Conservation (phyloP, 192 early-diverging fungal species). For the Dissophora ornata region DNA sequence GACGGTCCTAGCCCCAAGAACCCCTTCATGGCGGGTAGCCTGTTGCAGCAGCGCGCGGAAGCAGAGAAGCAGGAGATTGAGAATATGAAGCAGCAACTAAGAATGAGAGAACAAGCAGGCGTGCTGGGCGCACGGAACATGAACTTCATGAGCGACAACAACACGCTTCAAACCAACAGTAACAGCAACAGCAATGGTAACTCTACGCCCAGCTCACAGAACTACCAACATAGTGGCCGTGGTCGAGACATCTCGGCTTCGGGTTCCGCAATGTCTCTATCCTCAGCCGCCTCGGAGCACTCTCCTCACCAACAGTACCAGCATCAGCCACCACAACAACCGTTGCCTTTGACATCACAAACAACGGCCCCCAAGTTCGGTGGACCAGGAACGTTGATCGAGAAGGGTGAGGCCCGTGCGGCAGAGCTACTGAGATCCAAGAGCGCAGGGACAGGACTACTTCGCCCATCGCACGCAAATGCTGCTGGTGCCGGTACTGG, state of each 20-base stretch:
- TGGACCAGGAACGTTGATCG: slow-evolving; percentile 41
- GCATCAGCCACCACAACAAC: slow-evolving; percentile 2
- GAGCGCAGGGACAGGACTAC: slow-evolving; percentile 39
- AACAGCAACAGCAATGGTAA: not conserved
- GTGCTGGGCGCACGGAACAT: slow-evolving; percentile 23
- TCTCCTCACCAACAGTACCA: slow-evolving; percentile 15
- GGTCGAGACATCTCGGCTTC: slow-evolving; percentile 16
- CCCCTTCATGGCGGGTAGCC: slow-evolving; percentile 45
- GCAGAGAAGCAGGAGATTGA: slow-evolving; percentile 52
- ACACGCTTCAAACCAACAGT: too few species aligned
- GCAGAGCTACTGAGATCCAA: slow-evolving; percentile 29
- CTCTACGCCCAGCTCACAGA: too few species aligned
- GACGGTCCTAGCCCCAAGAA: not conserved
- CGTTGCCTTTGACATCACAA: not conserved
- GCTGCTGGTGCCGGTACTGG: not conserved
- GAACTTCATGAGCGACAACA: not conserved
- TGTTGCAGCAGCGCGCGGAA: slow-evolving; percentile 49
- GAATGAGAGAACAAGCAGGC: slow-evolving; percentile 45
- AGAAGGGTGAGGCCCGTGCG: slow-evolving; percentile 31
- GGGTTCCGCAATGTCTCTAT: slow-evolving; percentile 3
- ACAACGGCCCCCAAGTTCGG: slow-evolving; percentile 31
- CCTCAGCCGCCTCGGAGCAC: slow-evolving; percentile 1
- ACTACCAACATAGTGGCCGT: not conserved
- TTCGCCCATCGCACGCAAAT: slow-evolving; percentile 15
- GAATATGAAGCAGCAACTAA: slow-evolving; percentile 40